Evolutionary conservation across 2,329 filamentous ascomycete genomes (phyloP).

Genomic region (Zasmidium angulare): DNA sequence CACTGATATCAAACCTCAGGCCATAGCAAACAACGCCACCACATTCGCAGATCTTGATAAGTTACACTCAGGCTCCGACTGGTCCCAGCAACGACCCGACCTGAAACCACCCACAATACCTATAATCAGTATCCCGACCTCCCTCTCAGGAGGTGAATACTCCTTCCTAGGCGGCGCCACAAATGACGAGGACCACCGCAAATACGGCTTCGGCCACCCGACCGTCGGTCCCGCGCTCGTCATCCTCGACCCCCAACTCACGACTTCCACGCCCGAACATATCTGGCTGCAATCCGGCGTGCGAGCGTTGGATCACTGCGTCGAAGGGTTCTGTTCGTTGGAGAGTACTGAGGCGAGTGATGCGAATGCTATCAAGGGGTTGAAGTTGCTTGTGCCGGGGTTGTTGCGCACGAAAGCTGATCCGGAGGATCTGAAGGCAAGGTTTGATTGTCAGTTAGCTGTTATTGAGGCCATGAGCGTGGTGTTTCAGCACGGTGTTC

Average conservation of each 20-base stretch:
- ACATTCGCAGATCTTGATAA: conserved; percentile 10
- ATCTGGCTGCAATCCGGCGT: conserved; percentile 62
- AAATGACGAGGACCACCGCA: conserved; percentile 12
- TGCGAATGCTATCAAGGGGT: conserved; percentile 37
- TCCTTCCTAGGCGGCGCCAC: conserved; percentile 43
- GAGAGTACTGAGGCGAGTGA: conserved; percentile 38
- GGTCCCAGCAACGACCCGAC: conserved; percentile 6
- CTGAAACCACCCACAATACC: conserved; percentile 12
- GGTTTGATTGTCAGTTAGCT: conserved; percentile 52
- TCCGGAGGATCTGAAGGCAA: conserved; percentile 41
- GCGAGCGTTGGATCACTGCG: conserved; percentile 58
- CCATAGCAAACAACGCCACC: conserved; percentile 13
- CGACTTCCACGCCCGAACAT: conserved; percentile 50
- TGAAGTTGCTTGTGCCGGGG: conserved; percentile 45
- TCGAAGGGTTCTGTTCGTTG: conserved; percentile 54
- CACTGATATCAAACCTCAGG: neutral
- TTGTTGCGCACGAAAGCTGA: conserved; percentile 43
- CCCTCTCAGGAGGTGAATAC: conserved; percentile 33
- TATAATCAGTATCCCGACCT: conserved; percentile 22
- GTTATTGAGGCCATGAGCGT: conserved; percentile 56
- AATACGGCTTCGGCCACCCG: conserved; percentile 26
- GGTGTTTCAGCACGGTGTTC: conserved; percentile 43
- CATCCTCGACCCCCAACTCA: conserved; percentile 57
- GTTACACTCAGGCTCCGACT: conserved; percentile 13
- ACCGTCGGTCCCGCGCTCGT: conserved; percentile 49